Evolutionary conservation across 2,329 filamentous ascomycete species (phyloP), one percentile per base, ranked within the genome.

Genomic region (Clonostachys byssicola): DNA sequence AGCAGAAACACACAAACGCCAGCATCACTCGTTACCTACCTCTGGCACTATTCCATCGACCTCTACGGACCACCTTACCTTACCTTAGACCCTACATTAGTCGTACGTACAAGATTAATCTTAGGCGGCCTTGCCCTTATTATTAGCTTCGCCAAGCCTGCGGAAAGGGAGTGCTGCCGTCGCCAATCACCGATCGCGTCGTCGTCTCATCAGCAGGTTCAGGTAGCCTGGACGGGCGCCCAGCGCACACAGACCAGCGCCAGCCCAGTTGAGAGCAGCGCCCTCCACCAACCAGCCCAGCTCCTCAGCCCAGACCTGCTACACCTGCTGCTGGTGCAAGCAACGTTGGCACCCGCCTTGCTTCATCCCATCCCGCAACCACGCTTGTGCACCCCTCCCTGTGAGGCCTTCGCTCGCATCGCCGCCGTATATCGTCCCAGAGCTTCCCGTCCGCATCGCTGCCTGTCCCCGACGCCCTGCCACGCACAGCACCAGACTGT

Each of bases 181-280:
- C 47, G 13, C 58, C 58, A 58, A 60, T 58, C 57, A 60, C 52
- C 56, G 51, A 58, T 52, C 55, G 53, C 48, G 49, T 52, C 51
- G 49, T 58, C 51, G 36, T 39, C 17, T n/a, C 36, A 39, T 39
- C 36, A 39, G 36, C 36, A 18, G 14, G 14, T 12, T 39, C 14
- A 39, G 36, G 17, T 18, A n/a, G 14, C 14, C 14, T 39, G 36
- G 36, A 39, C 36, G 36, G 14, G 14, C 36, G 17, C 14, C 36
- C 36, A 39, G 36, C 36, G 23, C 8, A 30, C 23, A 30, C 23
- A 30, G 23, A 30, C 23, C 23, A 30, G 23, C 23, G n/a, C 18
- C 35, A 40, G 39, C 44, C 14, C 44, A 38, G 18, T 16, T 35
- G 10, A 13, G 38, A 46, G 34, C 40, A 43, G 41, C 45, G 45